phyloP scores from a whole-genome alignment of 129 eudicot genomes.

The Kitagawia praeruptora region DNA sequence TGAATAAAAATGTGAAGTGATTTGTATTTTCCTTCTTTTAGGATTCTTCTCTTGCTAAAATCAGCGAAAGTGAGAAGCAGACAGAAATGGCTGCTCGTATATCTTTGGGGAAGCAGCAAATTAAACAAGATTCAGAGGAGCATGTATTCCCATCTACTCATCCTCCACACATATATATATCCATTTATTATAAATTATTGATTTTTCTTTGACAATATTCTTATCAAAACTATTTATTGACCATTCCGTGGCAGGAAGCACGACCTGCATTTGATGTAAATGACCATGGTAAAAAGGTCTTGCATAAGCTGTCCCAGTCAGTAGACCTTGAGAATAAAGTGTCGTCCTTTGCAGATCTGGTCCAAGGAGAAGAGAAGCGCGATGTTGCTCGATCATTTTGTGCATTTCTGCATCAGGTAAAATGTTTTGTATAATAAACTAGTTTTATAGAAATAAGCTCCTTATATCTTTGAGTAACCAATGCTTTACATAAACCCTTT shows the following conservation, averaged over 20 bases:
- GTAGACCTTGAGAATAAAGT: constrained; percentile 22
- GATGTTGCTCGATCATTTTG: constrained; percentile 80
- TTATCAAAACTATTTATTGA: background rate
- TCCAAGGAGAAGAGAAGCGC: constrained; percentile 70
- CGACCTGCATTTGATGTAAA: constrained; percentile 82
- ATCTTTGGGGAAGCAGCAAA: constrained; percentile 84
- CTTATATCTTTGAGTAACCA: background rate
- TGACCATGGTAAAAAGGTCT: constrained; percentile 59
- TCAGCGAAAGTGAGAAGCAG: constrained; percentile 72
- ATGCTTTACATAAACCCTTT: background rate
- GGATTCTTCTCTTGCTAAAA: constrained; percentile 81
- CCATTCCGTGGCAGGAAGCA: constrained; percentile 45
- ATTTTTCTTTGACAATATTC: background rate
- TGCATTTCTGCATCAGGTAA: constrained; percentile 87
- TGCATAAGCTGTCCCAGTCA: constrained; percentile 46
- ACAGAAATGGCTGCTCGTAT: constrained; percentile 80
- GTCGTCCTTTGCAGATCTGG: constrained; percentile 66
- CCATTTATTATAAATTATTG: background rate
- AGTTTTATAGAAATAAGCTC: background rate
- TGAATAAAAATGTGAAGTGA: background rate
- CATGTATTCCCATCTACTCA: constrained; percentile 39
- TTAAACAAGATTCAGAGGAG: constrained; percentile 71
- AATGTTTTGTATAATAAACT: background rate
- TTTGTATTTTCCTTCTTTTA: constrained; percentile 15
- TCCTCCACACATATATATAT: background rate